Evolutionary conservation across 2,329 filamentous ascomycete genomes (phyloP), one percentile per base, ranked within the genome.

Genomic region (Fusarium beomiforme): DNA sequence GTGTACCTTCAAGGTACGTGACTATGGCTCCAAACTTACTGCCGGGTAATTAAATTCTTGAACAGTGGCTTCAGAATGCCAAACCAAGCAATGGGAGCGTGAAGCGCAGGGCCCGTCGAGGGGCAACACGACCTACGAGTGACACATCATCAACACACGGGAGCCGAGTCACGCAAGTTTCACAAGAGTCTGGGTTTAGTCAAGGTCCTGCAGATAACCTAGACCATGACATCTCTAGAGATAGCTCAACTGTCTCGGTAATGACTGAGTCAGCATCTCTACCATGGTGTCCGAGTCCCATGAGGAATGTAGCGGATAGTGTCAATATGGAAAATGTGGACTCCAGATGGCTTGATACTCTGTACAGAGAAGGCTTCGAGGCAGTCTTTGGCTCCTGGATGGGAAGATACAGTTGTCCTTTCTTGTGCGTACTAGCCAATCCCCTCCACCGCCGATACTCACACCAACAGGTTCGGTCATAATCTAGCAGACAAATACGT

Each of bases 361-460:
- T 83, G 13, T 83, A 81, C 63, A 69, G 75, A 33, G 72, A 74
- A 43, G 79, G 79, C 0, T 84, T 83, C 39, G 81, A 83, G 50
- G 75, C 78, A 5, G 76, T 83, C 1, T 83, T 84, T 69, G 82
- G 82, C 3, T 83, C 80, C 0, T 83, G 81, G 81, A 78, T 84
- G 73, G 81, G 82, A 0, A 78, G 78, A 62, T 80, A 83, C 50
- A 79, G 82, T 57, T 83, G 81, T 63, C 82, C 82, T 17, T 83
- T 84, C 50, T 64, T 81, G 81, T 83, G 73, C 21, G 81, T 73
- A 34, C 31, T 4, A 26, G 19, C 33, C 41, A 16, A 24, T 6
- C 53, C 41, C 43, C 39, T 21, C 17, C 16, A 36, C 29, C 54
- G 6, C 11, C 7, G 3, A 46, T 62, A 21, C 59, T 72, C 3